Evolutionary conservation across 495 filamentous ascomycete species (phyloP), one percentile per base, ranked within the genome.

Genomic region (Talaromyces proteolyticus): DNA sequence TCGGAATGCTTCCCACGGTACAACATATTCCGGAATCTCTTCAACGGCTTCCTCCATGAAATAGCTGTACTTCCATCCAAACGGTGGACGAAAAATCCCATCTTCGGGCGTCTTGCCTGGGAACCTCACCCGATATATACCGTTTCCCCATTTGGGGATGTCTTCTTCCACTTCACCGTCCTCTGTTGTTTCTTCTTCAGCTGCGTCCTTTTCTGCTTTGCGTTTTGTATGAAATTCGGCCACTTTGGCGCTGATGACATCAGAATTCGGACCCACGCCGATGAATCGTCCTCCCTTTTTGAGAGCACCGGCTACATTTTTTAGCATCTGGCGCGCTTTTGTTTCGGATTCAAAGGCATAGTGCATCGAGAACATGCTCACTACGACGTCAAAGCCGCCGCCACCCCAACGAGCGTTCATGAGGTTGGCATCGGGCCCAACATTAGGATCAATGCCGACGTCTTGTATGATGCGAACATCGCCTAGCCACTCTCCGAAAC

Each of bases 331-430:
- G 18, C 91, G 80, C 10, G 91, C 85, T 63, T 95, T 94, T 5
- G 76, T 77, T 65, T 97, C 89, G 51, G 74, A 88, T 67, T 98
- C 94, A 57, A 96, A 98, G 0, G 94, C 91, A 61, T 98, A 98
- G 69, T 98, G 93, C 82, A 98, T 95, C 61, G 90, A 91, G 59
- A 98, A 98, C 93, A 98, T 98, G 78, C 94, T 95, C 49, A 86
- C 87, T 42, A 98, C 92, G 11, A 97, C 86, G 63, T 98, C 94
- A 55, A 96, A 98, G 6, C 91, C 91, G 36, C 88, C 85, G 1
- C 82, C 81, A 11, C 81, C 78, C 80, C 72, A 85, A 57, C 80
- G 78, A 56, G 75, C 75, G 58, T 50, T 74, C 69, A 63, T 80
- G 4, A 73, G 52, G 8, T 71, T 70, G 4, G 73, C 68, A n/a